phyloP scores from a whole-genome alignment of 371 early-diverging fungal species.

The Mortierella sp. region DNA sequence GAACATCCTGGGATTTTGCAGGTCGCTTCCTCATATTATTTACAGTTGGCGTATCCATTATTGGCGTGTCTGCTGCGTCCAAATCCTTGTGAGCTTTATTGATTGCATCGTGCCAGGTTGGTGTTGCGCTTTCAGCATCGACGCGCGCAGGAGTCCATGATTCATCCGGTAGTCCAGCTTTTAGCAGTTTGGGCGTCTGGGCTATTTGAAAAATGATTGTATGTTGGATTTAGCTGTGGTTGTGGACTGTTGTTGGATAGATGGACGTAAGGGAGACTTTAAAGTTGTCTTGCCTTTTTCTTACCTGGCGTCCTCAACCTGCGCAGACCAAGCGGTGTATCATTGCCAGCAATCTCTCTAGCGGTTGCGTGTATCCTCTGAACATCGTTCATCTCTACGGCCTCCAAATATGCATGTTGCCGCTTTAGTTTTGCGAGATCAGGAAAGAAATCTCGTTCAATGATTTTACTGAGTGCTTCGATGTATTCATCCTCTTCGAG shows the following conservation, averaged over 20 bases:
- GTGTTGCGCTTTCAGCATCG: slow-evolving; percentile 31
- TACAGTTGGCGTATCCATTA: slow-evolving; percentile 21
- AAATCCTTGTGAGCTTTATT: not conserved
- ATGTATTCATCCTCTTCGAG: slow-evolving; percentile 87
- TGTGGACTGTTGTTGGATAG: not conserved
- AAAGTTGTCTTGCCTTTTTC: not conserved
- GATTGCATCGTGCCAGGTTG: slow-evolving; percentile 32
- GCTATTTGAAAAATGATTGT: slow-evolving; percentile 15
- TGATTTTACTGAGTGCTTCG: slow-evolving; percentile 80
- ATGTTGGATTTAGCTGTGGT: not conserved
- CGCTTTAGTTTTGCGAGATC: slow-evolving; percentile 72
- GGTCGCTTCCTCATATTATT: slow-evolving; percentile 1
- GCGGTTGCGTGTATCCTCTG: slow-evolving; percentile 54
- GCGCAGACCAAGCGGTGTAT: slow-evolving; percentile 42
- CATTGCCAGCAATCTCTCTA: slow-evolving; percentile 49
- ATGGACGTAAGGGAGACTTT: not conserved
- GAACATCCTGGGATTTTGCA: not conserved
- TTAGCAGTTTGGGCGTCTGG: slow-evolving; percentile 26
- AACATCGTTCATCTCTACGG: slow-evolving; percentile 48
- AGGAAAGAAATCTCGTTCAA: slow-evolving; percentile 91
- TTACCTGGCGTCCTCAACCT: slow-evolving; percentile 51
- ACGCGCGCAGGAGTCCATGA: slow-evolving; percentile 55
- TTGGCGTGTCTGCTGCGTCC: slow-evolving; percentile 32
- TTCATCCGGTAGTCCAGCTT: slow-evolving; percentile 29
- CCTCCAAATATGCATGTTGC: slow-evolving; percentile 58